phyloP scores from a whole-genome alignment of 2,329 filamentous ascomycete genomes.

The Exserohilum rostratum region DNA sequence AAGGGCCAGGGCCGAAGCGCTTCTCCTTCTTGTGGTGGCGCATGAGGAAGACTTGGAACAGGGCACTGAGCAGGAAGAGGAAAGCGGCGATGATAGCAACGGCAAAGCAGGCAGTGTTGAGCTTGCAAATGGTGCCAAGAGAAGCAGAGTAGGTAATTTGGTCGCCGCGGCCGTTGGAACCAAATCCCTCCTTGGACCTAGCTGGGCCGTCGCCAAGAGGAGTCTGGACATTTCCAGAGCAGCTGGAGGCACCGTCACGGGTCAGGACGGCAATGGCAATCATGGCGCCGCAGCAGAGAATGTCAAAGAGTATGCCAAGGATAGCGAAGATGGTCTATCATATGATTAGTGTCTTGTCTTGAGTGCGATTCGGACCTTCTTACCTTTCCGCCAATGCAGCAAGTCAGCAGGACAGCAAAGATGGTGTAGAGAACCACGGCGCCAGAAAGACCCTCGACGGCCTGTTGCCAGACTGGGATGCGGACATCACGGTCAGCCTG shows the following conservation, averaged over 20 bases:
- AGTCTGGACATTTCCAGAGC: slow-evolving; percentile 67
- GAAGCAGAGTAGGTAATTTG: slow-evolving; percentile 54
- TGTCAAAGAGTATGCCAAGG: slow-evolving; percentile 75
- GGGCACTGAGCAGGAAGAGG: slow-evolving; percentile 76
- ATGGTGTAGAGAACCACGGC: slow-evolving; percentile 76
- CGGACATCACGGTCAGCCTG: slow-evolving; percentile 67
- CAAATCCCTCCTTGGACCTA: slow-evolving; percentile 56
- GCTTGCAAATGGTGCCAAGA: slow-evolving; percentile 69
- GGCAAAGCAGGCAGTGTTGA: slow-evolving; percentile 79
- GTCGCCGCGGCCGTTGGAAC: slow-evolving; percentile 49
- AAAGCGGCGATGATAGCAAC: slow-evolving; percentile 77
- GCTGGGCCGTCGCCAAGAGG: slow-evolving; percentile 71
- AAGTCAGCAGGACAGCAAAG: slow-evolving; percentile 74
- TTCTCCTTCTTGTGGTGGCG: slow-evolving; percentile 77
- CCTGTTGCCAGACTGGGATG: slow-evolving; percentile 71
- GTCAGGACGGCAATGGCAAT: slow-evolving; percentile 82
- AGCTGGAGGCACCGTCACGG: slow-evolving; percentile 69
- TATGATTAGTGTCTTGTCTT: background rate
- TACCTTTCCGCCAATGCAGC: slow-evolving; percentile 74
- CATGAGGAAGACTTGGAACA: slow-evolving; percentile 70
- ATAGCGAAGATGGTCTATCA: slow-evolving; percentile 66
- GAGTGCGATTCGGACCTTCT: slow-evolving; percentile 31
- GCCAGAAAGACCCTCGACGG: slow-evolving; percentile 75
- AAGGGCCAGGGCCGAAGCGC: slow-evolving; percentile 69
- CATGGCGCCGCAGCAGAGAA: slow-evolving; percentile 77